These are phyloP conservation scores for Cordia subcordata DNA, from an alignment of 257 asterid species.

Conservation along the genomic window DNA sequence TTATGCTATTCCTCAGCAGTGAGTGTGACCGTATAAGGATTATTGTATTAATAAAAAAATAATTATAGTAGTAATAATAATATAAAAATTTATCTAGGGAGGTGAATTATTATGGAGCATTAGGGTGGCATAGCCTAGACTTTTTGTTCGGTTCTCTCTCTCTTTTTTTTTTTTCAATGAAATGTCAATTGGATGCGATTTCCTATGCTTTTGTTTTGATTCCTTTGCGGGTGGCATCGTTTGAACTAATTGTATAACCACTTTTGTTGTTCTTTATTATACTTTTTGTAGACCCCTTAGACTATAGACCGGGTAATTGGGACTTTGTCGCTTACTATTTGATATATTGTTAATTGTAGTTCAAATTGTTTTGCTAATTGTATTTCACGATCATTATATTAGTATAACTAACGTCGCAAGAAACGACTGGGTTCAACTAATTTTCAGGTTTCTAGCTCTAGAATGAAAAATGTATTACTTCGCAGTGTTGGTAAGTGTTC, in stretches of 20 bases:
- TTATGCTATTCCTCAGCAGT: not conserved
- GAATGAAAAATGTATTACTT: no score
- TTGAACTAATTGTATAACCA: not conserved
- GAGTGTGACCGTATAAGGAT: not conserved
- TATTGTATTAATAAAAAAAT: not conserved
- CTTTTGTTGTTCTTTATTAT: not conserved
- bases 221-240: not conserved
- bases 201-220: not conserved
- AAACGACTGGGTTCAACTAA: no score
- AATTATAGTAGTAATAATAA: no score
- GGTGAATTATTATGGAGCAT: not conserved
- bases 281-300: not conserved
- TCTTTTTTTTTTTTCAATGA: not conserved
- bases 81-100: no score
- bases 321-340: not conserved
- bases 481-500: no score
- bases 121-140: no score
- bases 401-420: no score
- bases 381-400: no score
- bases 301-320: not conserved
- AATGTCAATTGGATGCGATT: not conserved
- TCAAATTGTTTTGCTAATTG: not conserved
- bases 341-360: not conserved
- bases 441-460: no score
- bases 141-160: not conserved